These are phyloP conservation scores for Nigrospora osmanthi DNA, from an alignment of 2,329 filamentous ascomycete species.

Conservation along the genomic window DNA sequence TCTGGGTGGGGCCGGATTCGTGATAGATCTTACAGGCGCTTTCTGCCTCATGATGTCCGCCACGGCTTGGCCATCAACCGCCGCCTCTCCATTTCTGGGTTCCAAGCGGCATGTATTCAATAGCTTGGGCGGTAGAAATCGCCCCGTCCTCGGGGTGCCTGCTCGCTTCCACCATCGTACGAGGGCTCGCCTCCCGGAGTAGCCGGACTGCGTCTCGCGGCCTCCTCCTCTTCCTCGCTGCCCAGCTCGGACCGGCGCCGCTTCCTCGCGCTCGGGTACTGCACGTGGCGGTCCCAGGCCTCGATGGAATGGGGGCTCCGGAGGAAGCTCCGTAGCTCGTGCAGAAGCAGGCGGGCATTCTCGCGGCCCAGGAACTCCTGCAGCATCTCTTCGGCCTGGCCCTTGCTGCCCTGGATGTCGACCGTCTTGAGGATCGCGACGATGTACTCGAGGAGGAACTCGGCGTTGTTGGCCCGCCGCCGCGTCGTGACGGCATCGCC, in stretches of 20 bases:
- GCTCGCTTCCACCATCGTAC: no score
- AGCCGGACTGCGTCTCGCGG: no score
- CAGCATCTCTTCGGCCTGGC: conserved; percentile 72
- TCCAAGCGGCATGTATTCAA: no score
- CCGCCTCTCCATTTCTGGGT: no score
- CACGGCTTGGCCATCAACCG: no score
- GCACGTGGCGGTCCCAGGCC: conserved; percentile 75
- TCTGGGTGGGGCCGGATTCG: no score
- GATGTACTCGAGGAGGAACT: conserved; percentile 82
- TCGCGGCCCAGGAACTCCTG: conserved; percentile 70
- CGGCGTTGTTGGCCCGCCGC: conserved; percentile 59
- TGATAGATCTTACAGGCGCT: no score
- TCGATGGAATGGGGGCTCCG: conserved; percentile 70
- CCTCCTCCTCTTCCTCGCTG: no score
- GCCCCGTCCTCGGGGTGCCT: no score
- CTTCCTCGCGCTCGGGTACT: conserved; percentile 41
- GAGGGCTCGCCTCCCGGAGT: no score
- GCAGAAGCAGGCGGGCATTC: conserved; percentile 68
- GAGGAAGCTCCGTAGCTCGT: conserved; percentile 78
- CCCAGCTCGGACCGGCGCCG: neutral
- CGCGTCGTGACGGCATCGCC: conserved; percentile 15
- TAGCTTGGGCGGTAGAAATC: no score
- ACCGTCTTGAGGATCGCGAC: conserved; percentile 76
- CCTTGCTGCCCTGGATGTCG: conserved; percentile 70
- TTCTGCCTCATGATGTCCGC: no score